Conservation (phyloP, 768 basidiomycete genomes). For the Mycena maculata region DNA sequence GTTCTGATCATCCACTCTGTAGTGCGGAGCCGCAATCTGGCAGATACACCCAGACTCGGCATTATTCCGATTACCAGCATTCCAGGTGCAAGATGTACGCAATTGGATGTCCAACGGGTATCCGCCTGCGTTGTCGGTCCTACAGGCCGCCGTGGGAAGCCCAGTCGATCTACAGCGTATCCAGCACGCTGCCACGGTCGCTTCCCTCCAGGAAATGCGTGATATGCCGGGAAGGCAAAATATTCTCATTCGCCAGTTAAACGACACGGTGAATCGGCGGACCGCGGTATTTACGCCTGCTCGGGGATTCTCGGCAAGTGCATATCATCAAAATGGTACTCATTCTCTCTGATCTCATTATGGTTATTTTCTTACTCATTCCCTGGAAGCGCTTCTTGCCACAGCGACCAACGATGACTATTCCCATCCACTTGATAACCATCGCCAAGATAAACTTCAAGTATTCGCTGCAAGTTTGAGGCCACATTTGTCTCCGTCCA, state of each 20-base stretch:
- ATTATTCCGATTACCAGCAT: constrained; percentile 42
- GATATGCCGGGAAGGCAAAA: constrained; percentile 26
- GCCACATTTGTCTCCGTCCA: no score
- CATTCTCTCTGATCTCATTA: no score
- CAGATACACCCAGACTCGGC: constrained; percentile 38
- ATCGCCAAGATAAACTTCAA: no score
- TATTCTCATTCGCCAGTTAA: neutral
- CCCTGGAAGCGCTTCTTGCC: no score
- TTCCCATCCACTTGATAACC: no score
- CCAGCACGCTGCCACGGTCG: constrained; percentile 33
- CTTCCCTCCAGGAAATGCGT: constrained; percentile 31
- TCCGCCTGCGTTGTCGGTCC: no score
- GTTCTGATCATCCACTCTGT: constrained; percentile 28
- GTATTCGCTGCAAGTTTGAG: no score
- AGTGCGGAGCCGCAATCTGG: constrained; percentile 37
- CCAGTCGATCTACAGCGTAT: constrained; percentile 37
- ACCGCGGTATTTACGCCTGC: neutral
- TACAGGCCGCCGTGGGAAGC: constrained; percentile 31
- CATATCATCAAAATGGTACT: constrained; percentile 1
- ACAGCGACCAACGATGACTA: no score
- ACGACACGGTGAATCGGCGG: neutral
- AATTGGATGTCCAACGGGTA: constrained; percentile 42
- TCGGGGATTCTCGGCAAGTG: neutral
- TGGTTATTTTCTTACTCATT: no score
- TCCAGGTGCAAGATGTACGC: constrained; percentile 36